Evolutionary conservation across 257 asterid species (phyloP).

Genomic region (Jaltomata sinuosa): DNA sequence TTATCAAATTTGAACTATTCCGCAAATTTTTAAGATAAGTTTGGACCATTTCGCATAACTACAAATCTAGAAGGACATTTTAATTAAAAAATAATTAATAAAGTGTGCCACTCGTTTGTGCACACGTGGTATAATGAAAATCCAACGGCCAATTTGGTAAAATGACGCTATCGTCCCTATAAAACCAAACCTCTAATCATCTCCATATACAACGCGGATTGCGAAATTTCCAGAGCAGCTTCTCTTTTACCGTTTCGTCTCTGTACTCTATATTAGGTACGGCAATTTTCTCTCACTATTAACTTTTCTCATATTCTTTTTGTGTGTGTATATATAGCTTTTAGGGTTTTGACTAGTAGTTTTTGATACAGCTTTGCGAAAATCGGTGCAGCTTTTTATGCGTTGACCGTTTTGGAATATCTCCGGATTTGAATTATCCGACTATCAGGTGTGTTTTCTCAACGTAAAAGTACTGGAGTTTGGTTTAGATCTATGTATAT

Average conservation of each 20-base stretch:
- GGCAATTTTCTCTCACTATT: neutral
- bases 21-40: neutral
- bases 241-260: neutral
- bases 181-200: neutral
- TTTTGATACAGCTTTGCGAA: neutral
- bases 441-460: neutral
- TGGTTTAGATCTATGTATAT: neutral
- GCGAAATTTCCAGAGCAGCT: slow-evolving; percentile 1
- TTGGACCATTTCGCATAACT: neutral
- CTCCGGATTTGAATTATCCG: neutral
- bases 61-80: neutral
- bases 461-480: neutral
- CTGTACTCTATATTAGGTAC: slow-evolving; percentile 3
- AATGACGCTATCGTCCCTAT: neutral
- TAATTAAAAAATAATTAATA: too few species aligned
- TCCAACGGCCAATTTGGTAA: neutral
- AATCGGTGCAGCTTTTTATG: neutral
- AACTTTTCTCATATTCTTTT: neutral
- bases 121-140: neutral
- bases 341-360: neutral
- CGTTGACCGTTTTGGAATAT: slow-evolving; percentile 1
- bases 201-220: neutral
- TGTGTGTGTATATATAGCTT: neutral
- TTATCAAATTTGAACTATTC: neutral
- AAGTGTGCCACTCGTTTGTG: neutral